Conservation (phyloP, 192 early-diverging fungal genomes). For the Lunasporangiospora selenospora region DNA sequence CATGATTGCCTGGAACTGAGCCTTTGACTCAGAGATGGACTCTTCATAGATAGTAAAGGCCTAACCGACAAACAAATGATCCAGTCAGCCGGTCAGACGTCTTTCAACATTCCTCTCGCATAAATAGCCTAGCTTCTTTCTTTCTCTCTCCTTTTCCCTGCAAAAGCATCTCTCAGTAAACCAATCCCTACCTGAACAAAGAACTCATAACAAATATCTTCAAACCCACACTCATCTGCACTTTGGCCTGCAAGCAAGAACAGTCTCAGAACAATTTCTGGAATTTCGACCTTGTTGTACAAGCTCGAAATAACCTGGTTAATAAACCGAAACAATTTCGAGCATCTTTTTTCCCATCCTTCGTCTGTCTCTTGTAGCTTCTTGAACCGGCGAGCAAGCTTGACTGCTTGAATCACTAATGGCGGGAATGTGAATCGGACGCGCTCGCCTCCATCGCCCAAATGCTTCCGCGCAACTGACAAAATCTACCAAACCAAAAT, state of each 20-base stretch:
- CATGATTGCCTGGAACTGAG: constrained; percentile 85
- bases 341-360: constrained; percentile 65
- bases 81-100: no score
- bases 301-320: constrained; percentile 78
- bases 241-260: constrained; percentile 81
- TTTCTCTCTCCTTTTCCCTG: not conserved
- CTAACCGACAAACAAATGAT: constrained; percentile 11
- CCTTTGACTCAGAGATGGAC: constrained; percentile 84
- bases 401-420: constrained; percentile 65
- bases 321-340: constrained; percentile 80
- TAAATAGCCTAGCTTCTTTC: not conserved
- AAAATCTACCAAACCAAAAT: constrained; percentile 59
- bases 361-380: constrained; percentile 48
- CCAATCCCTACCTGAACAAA: constrained; percentile 68
- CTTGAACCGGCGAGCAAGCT: constrained; percentile 58
- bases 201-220: constrained; percentile 93
- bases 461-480: constrained; percentile 75
- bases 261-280: constrained; percentile 66
- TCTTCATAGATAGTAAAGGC: constrained; percentile 96
- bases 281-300: constrained; percentile 57
- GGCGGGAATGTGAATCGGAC: constrained; percentile 90
- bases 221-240: constrained; percentile 80
- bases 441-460: constrained; percentile 85
- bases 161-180: constrained; percentile 17
- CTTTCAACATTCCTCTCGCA: not conserved